Conservation (phyloP, 192 early-diverging fungal species). For the Coemansia sp. region DNA sequence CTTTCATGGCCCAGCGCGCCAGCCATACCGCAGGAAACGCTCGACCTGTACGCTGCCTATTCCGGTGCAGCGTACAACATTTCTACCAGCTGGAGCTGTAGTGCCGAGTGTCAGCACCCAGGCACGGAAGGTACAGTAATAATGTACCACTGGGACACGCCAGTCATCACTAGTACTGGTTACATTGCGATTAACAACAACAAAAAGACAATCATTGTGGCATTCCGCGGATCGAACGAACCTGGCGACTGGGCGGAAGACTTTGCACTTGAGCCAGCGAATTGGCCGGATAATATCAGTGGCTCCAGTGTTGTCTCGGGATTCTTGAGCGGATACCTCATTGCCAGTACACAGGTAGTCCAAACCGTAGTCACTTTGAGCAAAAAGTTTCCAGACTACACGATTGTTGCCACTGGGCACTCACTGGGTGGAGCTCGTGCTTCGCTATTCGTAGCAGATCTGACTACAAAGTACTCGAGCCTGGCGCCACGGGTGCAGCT, state of each 20-base stretch:
- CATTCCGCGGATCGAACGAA: slow-evolving; percentile 26
- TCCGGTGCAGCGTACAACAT: slow-evolving; percentile 32
- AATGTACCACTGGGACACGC: slow-evolving; percentile 24
- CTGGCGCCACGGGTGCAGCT: slow-evolving; percentile 13
- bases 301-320: slow-evolving; percentile 32
- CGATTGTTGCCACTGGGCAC: slow-evolving; percentile 36
- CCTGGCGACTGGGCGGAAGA: slow-evolving; percentile 22
- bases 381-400: slow-evolving; percentile 29
- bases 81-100: slow-evolving; percentile 23
- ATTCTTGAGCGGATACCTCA: slow-evolving; percentile 32
- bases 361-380: slow-evolving; percentile 10
- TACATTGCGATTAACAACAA: slow-evolving; percentile 32
- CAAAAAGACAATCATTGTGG: slow-evolving; percentile 22
- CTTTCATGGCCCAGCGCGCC: not conserved
- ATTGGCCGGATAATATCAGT: slow-evolving; percentile 14
- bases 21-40: not conserved
- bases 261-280: not conserved
- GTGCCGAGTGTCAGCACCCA: slow-evolving; percentile 22
- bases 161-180: slow-evolving; percentile 18
- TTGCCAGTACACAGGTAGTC: slow-evolving; percentile 11
- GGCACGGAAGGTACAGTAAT: slow-evolving; percentile 27
- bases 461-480: slow-evolving; percentile 13
- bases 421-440: slow-evolving; percentile 49
- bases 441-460: slow-evolving; percentile 37
- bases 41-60: slow-evolving; percentile 37